A percentile compares a stretch with the other conserved stretches of the same genome.
Conservation (phyloP, 805 yeast genomes). For the Wickerhamiella sorbophila region DNA sequence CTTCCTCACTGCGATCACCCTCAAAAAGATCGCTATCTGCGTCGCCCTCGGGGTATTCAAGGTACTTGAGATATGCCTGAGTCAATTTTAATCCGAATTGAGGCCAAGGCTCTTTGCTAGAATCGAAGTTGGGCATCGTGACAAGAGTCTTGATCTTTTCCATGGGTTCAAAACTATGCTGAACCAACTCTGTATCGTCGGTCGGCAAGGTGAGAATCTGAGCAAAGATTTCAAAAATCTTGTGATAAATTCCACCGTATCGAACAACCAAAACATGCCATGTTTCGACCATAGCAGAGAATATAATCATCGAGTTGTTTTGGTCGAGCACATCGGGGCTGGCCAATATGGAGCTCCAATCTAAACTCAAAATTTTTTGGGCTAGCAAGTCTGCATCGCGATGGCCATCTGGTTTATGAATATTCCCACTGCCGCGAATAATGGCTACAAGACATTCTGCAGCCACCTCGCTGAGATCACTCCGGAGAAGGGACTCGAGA, state of each 20-base stretch:
- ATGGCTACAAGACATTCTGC: constrained; percentile 77
- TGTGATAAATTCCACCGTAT: constrained; percentile 52
- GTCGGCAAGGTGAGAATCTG: constrained; percentile 51
- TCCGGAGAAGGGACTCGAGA: constrained; percentile 45
- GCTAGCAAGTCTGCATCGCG: constrained; percentile 43
- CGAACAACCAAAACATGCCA: constrained; percentile 83
- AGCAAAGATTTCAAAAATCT: constrained; percentile 45
- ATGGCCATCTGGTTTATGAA: constrained; percentile 33
- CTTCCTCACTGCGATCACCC: constrained; percentile 68
- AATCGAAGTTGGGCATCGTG: neutral
- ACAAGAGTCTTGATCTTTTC: constrained; percentile 28
- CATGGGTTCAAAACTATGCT: constrained; percentile 90
- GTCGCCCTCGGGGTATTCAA: constrained; percentile 53
- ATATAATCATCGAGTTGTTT: constrained; percentile 13
- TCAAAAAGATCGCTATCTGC: constrained; percentile 35
- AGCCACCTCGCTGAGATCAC: constrained; percentile 64
- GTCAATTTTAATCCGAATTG: constrained; percentile 48
- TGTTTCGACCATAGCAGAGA: constrained; percentile 20
- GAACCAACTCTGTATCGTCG: constrained; percentile 68
- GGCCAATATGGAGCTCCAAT: neutral
- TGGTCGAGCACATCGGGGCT: constrained; percentile 33
- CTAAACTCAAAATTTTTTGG: constrained; percentile 38
- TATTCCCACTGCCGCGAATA: constrained; percentile 67
- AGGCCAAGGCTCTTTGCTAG: constrained; percentile 35
- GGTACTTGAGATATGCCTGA: constrained; percentile 46